These are phyloP conservation scores for Nannochloris sp. DNA, from an alignment of 139 green algal genomes.

Conservation along the genomic window DNA sequence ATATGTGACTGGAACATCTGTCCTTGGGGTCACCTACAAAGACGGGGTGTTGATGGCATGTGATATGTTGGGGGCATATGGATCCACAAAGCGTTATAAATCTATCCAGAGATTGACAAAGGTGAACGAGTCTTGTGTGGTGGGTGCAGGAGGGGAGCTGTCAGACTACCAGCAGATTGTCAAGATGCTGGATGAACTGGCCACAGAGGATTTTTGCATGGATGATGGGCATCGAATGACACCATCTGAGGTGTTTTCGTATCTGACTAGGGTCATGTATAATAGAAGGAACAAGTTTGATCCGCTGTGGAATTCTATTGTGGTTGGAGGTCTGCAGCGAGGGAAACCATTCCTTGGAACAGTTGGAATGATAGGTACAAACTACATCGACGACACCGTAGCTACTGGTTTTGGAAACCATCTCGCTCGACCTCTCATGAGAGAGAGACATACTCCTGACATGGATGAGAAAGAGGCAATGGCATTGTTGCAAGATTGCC, in stretches of 20 bases:
- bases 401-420: constrained; percentile 85
- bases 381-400: constrained; percentile 63
- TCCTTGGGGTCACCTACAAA: constrained; percentile 91
- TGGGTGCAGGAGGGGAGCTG: constrained; percentile 87
- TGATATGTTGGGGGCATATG: constrained; percentile 90
- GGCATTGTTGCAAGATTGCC: constrained; percentile 71
- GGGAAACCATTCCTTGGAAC: constrained; percentile 69
- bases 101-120: constrained; percentile 68
- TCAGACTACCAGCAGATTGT: constrained; percentile 90
- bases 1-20: constrained; percentile 91
- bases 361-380: constrained; percentile 86
- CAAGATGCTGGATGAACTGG: constrained; percentile 81
- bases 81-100: constrained; percentile 98
- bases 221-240: constrained; percentile 78
- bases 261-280: constrained; percentile 93
- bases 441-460: constrained; percentile 73
- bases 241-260: constrained; percentile 72
- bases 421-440: constrained; percentile 85
- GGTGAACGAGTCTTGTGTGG: constrained; percentile 61
- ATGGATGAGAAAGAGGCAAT: constrained; percentile 84
- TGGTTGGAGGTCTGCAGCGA: constrained; percentile 69
- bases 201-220: constrained; percentile 74
- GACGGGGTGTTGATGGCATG: constrained; percentile 87
- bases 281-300: constrained; percentile 85
- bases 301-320: constrained; percentile 93